phyloP scores from a whole-genome alignment of 1,139 yeast species.

The Diutina mesorugosa region DNA sequence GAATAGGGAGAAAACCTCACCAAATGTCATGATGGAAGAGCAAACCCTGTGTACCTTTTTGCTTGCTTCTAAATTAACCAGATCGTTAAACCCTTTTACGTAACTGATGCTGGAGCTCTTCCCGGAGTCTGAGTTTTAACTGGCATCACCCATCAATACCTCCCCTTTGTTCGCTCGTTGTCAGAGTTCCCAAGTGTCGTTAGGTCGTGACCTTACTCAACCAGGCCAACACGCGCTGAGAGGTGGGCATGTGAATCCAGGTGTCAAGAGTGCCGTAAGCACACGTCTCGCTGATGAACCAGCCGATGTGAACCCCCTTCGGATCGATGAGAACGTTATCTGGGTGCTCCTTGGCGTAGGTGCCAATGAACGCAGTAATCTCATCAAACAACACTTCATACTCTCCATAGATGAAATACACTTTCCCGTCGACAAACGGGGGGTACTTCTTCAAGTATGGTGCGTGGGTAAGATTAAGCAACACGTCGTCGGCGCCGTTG shows the following conservation, averaged over 20 bases:
- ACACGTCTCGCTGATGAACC: conserved; percentile 2
- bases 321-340: background rate
- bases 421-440: conserved; percentile 2
- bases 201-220: too few relatives aligned
- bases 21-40: too few relatives aligned
- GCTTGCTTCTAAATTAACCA: too few relatives aligned
- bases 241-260: background rate
- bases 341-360: conserved; percentile 1
- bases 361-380: background rate
- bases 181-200: too few relatives aligned
- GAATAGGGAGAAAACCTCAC: too few relatives aligned
- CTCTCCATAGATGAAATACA: conserved; percentile 1
- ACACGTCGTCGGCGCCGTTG: background rate
- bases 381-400: conserved; percentile 3
- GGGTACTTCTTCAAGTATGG: background rate
- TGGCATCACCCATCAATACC: too few relatives aligned
- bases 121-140: too few relatives aligned
- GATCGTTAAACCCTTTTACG: too few relatives aligned
- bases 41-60: too few relatives aligned
- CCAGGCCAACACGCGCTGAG: background rate
- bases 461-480: background rate
- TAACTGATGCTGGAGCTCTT: too few relatives aligned
- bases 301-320: conserved; percentile 3
- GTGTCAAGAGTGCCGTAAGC: background rate
- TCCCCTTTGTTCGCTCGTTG: too few relatives aligned